These are phyloP conservation scores for Sporisorium iseilematis-ciliati DNA, from an alignment of 1,284 basidiomycete genomes.

Conservation along the genomic window DNA sequence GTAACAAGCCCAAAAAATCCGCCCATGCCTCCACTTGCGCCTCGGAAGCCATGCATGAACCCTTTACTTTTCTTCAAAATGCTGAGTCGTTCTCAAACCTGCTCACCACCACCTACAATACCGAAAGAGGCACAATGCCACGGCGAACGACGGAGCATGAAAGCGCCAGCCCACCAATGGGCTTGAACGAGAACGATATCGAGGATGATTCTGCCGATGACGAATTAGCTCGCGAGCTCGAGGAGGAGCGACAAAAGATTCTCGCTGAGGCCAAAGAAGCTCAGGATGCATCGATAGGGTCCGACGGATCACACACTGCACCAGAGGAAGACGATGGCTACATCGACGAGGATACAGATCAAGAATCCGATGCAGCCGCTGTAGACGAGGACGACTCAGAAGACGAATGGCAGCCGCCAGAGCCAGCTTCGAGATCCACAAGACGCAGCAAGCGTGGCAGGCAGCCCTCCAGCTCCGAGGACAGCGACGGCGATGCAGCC, in stretches of 20 bases:
- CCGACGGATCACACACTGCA: neutral
- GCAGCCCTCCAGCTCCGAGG: slow-evolving; percentile 13
- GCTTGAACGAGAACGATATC: neutral
- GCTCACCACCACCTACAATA: neutral
- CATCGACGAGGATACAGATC: neutral
- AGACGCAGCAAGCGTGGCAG: slow-evolving; percentile 23
- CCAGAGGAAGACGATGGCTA: neutral
- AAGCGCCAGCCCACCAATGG: neutral
- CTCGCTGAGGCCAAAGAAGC: slow-evolving; percentile 15
- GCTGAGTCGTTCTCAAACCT: slow-evolving; percentile 14
- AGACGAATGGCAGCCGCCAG: slow-evolving; percentile 52
- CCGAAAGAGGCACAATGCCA: slow-evolving; percentile 16
- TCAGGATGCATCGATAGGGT: neutral
- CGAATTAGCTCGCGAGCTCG: slow-evolving; percentile 31
- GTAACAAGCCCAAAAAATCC: neutral
- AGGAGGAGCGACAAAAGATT: slow-evolving; percentile 34
- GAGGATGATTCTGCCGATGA: slow-evolving; percentile 21
- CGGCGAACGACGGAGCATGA: neutral
- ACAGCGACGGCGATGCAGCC: slow-evolving; percentile 20
- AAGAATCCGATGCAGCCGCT: neutral
- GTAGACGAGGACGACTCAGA: slow-evolving; percentile 26
- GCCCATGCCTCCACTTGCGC: slow-evolving; percentile 39
- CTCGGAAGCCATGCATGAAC: slow-evolving; percentile 4
- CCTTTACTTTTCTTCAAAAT: slow-evolving; percentile 9
- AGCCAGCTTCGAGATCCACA: slow-evolving; percentile 7